These are phyloP conservation scores for Tolypocladium ovalisporum DNA, from an alignment of 2,329 filamentous ascomycete genomes.

Conservation along the genomic window DNA sequence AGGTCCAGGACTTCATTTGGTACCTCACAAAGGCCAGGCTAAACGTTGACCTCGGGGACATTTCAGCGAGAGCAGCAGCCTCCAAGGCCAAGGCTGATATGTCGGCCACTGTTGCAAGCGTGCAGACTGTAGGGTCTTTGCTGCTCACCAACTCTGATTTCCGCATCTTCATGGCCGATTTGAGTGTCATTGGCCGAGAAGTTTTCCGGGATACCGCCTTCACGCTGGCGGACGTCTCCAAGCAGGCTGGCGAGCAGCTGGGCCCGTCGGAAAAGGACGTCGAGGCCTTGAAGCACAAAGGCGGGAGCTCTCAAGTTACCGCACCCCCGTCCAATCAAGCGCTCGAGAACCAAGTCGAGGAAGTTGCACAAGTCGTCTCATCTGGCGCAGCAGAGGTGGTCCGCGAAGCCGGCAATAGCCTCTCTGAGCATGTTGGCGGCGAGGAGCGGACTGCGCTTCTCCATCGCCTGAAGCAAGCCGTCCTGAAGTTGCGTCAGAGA, in stretches of 20 bases:
- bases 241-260: slow-evolving; percentile 61
- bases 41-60: slow-evolving; percentile 18
- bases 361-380: slow-evolving; percentile 41
- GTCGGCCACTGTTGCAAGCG: slow-evolving; percentile 55
- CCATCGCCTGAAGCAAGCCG: slow-evolving; percentile 63
- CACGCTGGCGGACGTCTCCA: slow-evolving; percentile 64
- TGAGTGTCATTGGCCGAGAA: slow-evolving; percentile 68
- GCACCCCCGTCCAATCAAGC: slow-evolving; percentile 49
- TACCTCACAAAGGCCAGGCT: slow-evolving; percentile 65
- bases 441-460: slow-evolving; percentile 65
- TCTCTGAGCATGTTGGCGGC: slow-evolving; percentile 61
- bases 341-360: slow-evolving; percentile 44
- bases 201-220: slow-evolving; percentile 82
- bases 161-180: slow-evolving; percentile 70
- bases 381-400: slow-evolving; percentile 44
- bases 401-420: slow-evolving; percentile 54
- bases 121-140: slow-evolving; percentile 74
- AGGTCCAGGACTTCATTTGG: slow-evolving; percentile 90
- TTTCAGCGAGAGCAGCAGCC: slow-evolving; percentile 15
- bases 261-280: slow-evolving; percentile 54
- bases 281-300: slow-evolving; percentile 32
- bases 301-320: slow-evolving; percentile 10
- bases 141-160: slow-evolving; percentile 87
- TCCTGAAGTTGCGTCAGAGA: slow-evolving; percentile 62
- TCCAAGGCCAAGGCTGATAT: slow-evolving; percentile 22